Evolutionary conservation across 805 yeast genomes (phyloP), one percentile per base, ranked within the genome.

Genomic region (Yarrowia yakushimensis): DNA sequence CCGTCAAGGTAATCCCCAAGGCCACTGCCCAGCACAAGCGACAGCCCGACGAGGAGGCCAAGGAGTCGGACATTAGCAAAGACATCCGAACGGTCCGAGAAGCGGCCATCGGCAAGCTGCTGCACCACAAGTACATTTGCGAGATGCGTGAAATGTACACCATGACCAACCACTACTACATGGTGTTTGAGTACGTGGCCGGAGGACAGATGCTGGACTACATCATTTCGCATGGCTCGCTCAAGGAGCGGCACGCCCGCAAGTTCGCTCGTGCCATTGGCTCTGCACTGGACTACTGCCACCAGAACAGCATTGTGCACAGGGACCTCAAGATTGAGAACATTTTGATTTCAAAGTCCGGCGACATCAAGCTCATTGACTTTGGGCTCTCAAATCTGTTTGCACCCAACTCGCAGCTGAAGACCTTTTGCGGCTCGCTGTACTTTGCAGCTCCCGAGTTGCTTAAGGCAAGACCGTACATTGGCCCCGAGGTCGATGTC

Each of bases 391-490:
- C 97, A 12, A 94, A 94, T 75, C 76, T 94, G 72, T 94, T 83
- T 72, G 84, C 90, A 48, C 83, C 85, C 18, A 82, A 82, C 64
- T 79, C 85, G 43, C 77, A 90, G 62, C 82, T 94, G 71, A 90
- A 88, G 71, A 94, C 99, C 0, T 94, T 90, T 72, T 94, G 99
- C 79, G 99, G 99, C 3, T 91, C 97, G 0, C 79, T 94, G 59
- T 94, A 94, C 73, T 94, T 94, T 81, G 99, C 99, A 0, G 99
- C 99, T 0, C 99, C 99, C 0, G 99, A 94, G 74, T 79, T 94
- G 67, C 78, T 94, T 61, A 88, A 89, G 64, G 99, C 98, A 0
- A 85, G 85, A 67, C 97, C 97, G 0, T 94, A 94, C 70, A 79
- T 82, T 36, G 99, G 99, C 0, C 99, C 99, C 0, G 99, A 94